Base-by-base conservation (phyloP, 306 rosid genomes). In the Lathyrus tuberosus region DNA sequence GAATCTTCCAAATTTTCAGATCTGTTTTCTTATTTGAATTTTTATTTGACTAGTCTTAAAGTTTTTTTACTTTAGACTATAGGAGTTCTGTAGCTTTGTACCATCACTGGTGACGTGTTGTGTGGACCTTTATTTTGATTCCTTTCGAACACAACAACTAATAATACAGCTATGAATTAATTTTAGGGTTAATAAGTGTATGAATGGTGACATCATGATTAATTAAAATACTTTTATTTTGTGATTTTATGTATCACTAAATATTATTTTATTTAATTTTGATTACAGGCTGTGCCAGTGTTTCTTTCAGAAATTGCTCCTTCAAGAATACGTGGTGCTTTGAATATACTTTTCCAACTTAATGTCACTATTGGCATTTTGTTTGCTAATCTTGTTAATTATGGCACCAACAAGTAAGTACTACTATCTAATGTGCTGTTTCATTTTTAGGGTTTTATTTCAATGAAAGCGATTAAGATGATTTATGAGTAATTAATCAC, bases 261-360 rank as follows among this genome's bases (percentile, higher is more conserved):
- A 9, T 15, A 14, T 15, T 26, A 6, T 11, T 40, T 30, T 14
- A 15, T 26, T 46, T 1, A 4, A 49, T 65, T 38, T 38, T 76
- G 58, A 54, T 81, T 35, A 68, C 89, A 94, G 98, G 98, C 98
- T 0, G 98, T 94, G 17, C 98, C 98, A 13, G 56, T 94, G 70
- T 94, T 94, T 30, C 92, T 94, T 24, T 94, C 97, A 0, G 98
- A 94, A 77, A 94, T 94, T 4, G 97, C 99, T 10, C 99, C 99
- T 1, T 73, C 99, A 22, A 94, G 97, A 78, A 94, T 94, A 5
- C 96, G 99, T 16, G 99, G 99, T 79, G 99, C 77, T 10, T 78
- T 94, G 57, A 94, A 94, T 75, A 94, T 94, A 12, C 58, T 91
- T 17, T 94, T 94, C 65, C 98, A 94, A 57, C 89, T 94, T 16